Base-by-base conservation (phyloP, 1,284 basidiomycete genomes). In the Ganoderma resinaceum region DNA sequence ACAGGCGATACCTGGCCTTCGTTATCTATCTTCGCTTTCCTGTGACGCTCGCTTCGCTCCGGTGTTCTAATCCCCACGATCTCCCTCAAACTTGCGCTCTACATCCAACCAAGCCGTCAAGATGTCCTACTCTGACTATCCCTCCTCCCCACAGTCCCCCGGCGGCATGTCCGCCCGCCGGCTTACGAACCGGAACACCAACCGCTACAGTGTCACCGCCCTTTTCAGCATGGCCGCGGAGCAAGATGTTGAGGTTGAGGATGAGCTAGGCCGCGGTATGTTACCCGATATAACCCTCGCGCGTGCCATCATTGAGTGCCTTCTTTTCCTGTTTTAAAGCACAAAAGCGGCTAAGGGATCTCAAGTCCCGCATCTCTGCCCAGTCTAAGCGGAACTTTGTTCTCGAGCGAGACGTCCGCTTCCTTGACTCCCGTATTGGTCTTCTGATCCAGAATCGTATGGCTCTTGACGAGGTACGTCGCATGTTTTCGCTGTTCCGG, bases 371-470 rank as follows among this genome's bases (percentile, higher is more conserved):
- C 76, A 99, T 99, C 73, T 99, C 96, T 29, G 92, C 95, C 0
- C 98, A 99, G 83, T 97, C 95, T 65, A 99, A 99, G 87, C 98
- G 97, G 88, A 99, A 99, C 83, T 99, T 99, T 79, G 96, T 99
- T 35, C 88, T 99, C 37, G 97, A 99, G 80, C 90, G 97, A 60
- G 98, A 99, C 81, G 98, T 99, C 46, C 92, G 98, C 61, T 99
- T 99, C 81, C 91, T 99, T 64, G 98, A 99, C 84, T 95, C 95
- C 59, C 91, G 98, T 65, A 99, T 99, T 78, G 98, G 97, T 8
- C 86, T 99, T 57, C 88, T 99, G 73, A 99, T 99, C 77, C 96
- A 98, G 82, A 99, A 99, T 79, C 88, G 96, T 71, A 99, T 98
- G 94, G 97, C 96, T 40, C 88, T 95, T 69, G 96, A 98, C 76